Evolutionary conservation across 2,329 filamentous ascomycete genomes (phyloP).

Genomic region (Cryphonectria parasitica): DNA sequence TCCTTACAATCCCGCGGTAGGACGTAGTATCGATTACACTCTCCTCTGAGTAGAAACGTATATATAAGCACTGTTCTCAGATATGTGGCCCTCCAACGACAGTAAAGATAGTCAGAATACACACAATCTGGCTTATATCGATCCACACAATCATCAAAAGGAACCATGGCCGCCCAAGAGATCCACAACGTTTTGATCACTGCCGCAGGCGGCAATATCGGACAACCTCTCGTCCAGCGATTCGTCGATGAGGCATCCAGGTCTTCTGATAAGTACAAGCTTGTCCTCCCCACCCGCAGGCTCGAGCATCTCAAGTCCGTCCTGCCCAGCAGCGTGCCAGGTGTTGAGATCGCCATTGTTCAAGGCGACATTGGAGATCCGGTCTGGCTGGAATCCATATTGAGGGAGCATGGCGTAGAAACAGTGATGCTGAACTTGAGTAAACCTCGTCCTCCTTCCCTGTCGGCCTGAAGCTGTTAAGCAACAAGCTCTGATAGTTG

Average conservation of each 20-base stretch:
- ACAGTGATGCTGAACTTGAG: conserved; percentile 1
- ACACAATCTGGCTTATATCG: neutral
- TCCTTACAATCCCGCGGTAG: neutral
- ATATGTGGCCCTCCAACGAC: neutral
- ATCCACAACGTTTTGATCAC: neutral
- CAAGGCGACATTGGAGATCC: neutral
- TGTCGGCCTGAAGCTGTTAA: neutral
- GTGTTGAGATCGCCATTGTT: neutral
- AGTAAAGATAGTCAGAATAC: neutral
- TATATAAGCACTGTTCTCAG: neutral
- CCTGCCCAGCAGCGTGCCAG: neutral
- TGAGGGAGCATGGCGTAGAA: neutral
- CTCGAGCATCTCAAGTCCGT: neutral
- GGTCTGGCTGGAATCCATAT: neutral
- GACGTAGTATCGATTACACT: neutral
- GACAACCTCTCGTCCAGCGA: neutral
- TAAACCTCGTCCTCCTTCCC: neutral
- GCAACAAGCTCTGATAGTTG: neutral
- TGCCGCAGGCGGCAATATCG: neutral
- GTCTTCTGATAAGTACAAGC: neutral
- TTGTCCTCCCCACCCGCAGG: conserved; percentile 3
- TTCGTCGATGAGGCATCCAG: neutral
- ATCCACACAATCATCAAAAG: neutral
- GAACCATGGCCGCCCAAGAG: neutral
- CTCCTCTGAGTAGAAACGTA: neutral